Evolutionary conservation across 2,329 filamentous ascomycete genomes (phyloP).

Genomic region (Tolypocladium sp.): DNA sequence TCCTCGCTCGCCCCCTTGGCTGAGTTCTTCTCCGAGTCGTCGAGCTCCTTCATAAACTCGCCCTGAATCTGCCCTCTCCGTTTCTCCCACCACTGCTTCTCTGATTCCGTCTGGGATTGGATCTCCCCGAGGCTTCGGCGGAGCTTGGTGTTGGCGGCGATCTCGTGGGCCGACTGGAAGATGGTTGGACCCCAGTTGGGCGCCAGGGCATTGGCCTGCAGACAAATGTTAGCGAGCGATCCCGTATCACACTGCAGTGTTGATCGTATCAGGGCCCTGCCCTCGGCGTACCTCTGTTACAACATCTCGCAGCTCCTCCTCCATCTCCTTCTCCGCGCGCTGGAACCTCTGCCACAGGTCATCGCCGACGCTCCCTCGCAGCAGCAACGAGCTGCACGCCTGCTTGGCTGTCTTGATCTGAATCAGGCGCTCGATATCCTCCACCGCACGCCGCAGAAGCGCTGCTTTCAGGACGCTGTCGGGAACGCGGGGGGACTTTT

Average conservation of each 20-base stretch:
- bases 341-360: slow-evolving; percentile 90
- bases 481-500: slow-evolving; percentile 63
- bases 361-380: slow-evolving; percentile 88
- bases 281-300: slow-evolving; percentile 65
- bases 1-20: slow-evolving; percentile 26
- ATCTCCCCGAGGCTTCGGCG: slow-evolving; percentile 69
- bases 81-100: slow-evolving; percentile 91
- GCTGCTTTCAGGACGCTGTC: slow-evolving; percentile 83
- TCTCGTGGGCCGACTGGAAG: slow-evolving; percentile 96
- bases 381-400: slow-evolving; percentile 72
- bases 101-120: slow-evolving; percentile 58
- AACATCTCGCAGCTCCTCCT: slow-evolving; percentile 89
- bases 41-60: slow-evolving; percentile 79
- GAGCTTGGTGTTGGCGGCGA: slow-evolving; percentile 73
- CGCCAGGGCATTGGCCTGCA: slow-evolving; percentile 78
- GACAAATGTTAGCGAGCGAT: neutral
- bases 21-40: slow-evolving; percentile 46
- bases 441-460: slow-evolving; percentile 77
- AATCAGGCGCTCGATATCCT: slow-evolving; percentile 88
- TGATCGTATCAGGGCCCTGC: no score
- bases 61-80: slow-evolving; percentile 63
- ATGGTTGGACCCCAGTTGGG: slow-evolving; percentile 89
- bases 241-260: neutral
- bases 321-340: slow-evolving; percentile 93
- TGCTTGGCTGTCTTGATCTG: slow-evolving; percentile 83